A percentile compares a stretch with the other conserved stretches of the same genome.
Conservation (phyloP, 2,329 filamentous ascomycete species). For the Clarireedia homoeocarpa region DNA sequence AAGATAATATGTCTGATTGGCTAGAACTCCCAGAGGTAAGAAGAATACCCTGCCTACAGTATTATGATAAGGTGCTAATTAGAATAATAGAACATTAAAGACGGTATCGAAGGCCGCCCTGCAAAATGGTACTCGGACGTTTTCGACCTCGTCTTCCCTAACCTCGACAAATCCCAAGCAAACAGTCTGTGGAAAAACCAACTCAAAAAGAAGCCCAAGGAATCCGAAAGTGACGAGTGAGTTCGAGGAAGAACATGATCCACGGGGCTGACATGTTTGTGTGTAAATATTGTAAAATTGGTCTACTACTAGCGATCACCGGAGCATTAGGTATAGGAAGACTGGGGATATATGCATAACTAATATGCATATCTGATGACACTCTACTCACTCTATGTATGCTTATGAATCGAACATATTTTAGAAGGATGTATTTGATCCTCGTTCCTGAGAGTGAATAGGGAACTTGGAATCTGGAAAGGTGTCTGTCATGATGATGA, state of each 20-base stretch:
- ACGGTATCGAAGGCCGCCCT: slow-evolving; percentile 84
- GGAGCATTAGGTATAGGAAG: neutral
- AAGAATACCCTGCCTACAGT: neutral
- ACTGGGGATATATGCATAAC: neutral
- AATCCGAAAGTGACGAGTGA: slow-evolving; percentile 22
- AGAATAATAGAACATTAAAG: slow-evolving; percentile 79
- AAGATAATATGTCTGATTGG: slow-evolving; percentile 96
- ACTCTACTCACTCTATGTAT: no score
- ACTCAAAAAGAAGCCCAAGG: slow-evolving; percentile 23
- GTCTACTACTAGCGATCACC: neutral
- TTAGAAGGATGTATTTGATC: no score
- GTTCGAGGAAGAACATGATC: neutral
- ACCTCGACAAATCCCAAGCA: slow-evolving; percentile 64
- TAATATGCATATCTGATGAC: neutral
- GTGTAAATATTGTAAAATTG: neutral
- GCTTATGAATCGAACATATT: no score
- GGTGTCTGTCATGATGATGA: no score
- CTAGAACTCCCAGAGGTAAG: slow-evolving; percentile 90
- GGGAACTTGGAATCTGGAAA: no score
- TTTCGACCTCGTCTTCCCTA: slow-evolving; percentile 82
- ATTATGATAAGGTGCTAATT: slow-evolving; percentile 14
- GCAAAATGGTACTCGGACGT: slow-evolving; percentile 93
- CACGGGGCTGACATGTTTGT: neutral
- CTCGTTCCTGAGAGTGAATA: no score
- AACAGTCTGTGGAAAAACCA: slow-evolving; percentile 50